Evolutionary conservation across 140 eudicot genomes (phyloP), one percentile per base, ranked within the genome.

Genomic region (Oenanthe javanica): DNA sequence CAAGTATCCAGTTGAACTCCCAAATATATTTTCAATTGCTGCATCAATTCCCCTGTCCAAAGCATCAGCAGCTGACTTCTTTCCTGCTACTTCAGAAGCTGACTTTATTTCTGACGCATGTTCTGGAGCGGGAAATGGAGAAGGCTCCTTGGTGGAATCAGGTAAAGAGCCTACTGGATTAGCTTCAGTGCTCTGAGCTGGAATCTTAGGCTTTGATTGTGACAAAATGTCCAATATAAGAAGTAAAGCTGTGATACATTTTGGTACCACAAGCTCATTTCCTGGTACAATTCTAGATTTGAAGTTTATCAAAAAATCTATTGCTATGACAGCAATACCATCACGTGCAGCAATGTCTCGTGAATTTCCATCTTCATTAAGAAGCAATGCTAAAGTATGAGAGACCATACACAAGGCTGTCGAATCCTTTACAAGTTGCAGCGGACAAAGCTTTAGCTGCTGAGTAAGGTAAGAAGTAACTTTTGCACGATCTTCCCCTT

Each of bases 1-100:
- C 87, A 96, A 79, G 86, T 87, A 91, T 27, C 99, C 99, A n/a
- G 99, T 96, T 47, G 99, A 82, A 66, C 89, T 89, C 75, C 99
- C 98, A 46, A 93, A 86, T 71, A 96, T 83, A 76, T 82, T 96
- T 77, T 87, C 93, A 88, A 91, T 87, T 45, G 83, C 67, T 80
- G 66, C 61, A 43, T 55, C 83, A 16, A 79, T 82, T 51, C 86
- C 97, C 50, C 85, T 83, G 38, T 83, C 93, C 54, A 72, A 72
- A 67, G 72, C 72, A 76, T 15, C 86, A 52, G 84, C 78, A 77
- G 81, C 66, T 72, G 88, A 46, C 48, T 86, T 87, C 64, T 88
- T 88, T 79, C 85, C 90, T 14, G 31, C 36, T 76, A 77, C 86
- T 23, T 73, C 77, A 4, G 51, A 42, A n/a, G 78, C 21, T 2